These are phyloP conservation scores for Arachnopeziza araneosa DNA, from an alignment of 2,329 filamentous ascomycete species.

Conservation along the genomic window DNA sequence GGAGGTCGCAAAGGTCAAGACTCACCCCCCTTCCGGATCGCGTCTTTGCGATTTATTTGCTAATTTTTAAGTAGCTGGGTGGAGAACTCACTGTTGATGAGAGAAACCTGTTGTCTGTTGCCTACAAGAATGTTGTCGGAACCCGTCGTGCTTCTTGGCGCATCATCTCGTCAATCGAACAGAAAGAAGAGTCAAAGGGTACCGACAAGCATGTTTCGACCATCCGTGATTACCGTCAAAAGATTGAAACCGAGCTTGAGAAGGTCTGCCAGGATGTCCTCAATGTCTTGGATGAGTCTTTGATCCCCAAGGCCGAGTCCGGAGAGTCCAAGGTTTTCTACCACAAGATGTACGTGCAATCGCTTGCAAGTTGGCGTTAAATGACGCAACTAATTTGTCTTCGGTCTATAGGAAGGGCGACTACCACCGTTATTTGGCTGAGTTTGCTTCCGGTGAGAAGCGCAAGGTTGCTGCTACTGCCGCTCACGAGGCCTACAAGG, in stretches of 20 bases:
- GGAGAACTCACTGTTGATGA: conserved; percentile 88
- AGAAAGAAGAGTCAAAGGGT: conserved; percentile 99
- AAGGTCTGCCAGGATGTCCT: conserved; percentile 98
- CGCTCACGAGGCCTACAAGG: conserved; percentile 96
- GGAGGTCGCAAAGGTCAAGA: conserved; percentile 84
- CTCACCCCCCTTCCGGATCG: background rate
- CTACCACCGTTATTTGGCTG: conserved; percentile 92
- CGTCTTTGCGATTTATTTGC: conserved; percentile 13
- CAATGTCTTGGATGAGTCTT: conserved; percentile 83
- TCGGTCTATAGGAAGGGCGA: conserved; percentile 76
- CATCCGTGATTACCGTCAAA: conserved; percentile 96
- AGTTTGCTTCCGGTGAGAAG: conserved; percentile 90
- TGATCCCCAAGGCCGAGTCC: conserved; percentile 93
- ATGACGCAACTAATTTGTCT: background rate
- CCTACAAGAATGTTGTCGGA: conserved; percentile 99
- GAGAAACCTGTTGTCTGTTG: conserved; percentile 96
- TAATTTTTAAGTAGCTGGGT: conserved; percentile 42
- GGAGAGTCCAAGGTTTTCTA: conserved; percentile 99
- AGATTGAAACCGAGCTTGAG: conserved; percentile 97
- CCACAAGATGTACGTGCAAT: conserved; percentile 88
- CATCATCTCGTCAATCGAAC: conserved; percentile 99
- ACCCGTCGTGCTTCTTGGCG: conserved; percentile 98
- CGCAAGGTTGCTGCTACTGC: conserved; percentile 82
- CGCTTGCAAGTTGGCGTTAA: conserved; percentile 4
- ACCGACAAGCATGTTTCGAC: conserved; percentile 88